These are phyloP conservation scores for Suillus lakei DNA, from an alignment of 768 basidiomycete species.

Conservation along the genomic window DNA sequence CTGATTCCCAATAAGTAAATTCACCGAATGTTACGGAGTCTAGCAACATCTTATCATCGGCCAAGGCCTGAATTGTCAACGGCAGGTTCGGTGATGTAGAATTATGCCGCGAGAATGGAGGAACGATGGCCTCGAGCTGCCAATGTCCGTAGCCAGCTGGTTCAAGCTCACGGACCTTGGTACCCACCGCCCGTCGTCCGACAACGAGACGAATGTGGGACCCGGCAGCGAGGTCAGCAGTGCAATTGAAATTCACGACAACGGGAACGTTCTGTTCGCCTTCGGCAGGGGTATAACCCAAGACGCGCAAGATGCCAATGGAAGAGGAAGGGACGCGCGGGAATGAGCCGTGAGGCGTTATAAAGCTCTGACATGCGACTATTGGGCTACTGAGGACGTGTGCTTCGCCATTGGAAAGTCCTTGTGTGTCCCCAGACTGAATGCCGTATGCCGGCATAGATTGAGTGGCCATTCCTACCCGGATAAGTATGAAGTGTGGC, in stretches of 20 bases:
- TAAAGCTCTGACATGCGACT: conserved; percentile 17
- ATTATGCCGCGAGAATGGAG: conserved; percentile 50
- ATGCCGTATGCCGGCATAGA: conserved; percentile 7
- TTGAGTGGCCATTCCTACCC: not conserved
- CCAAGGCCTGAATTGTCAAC: conserved; percentile 67
- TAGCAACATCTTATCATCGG: conserved; percentile 54
- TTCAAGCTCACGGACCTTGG: conserved; percentile 63
- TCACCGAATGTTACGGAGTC: conserved; percentile 74
- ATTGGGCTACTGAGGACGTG: conserved; percentile 12
- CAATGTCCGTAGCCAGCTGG: conserved; percentile 53
- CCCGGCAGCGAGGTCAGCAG: conserved; percentile 22
- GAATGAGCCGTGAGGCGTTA: conserved; percentile 16
- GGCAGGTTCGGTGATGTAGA: conserved; percentile 48
- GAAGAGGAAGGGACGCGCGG: conserved; percentile 48
- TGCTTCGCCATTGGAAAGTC: not conserved
- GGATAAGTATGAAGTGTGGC: not conserved
- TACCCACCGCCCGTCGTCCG: conserved; percentile 68
- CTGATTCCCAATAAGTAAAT: conserved; percentile 64
- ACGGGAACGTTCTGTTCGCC: conserved; percentile 69
- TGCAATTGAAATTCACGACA: conserved; percentile 55
- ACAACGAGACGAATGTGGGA: conserved; percentile 78
- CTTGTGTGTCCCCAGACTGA: not conserved
- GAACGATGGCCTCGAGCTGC: conserved; percentile 69
- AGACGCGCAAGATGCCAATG: conserved; percentile 63
- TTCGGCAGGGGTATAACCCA: conserved; percentile 65